Evolutionary conservation across 768 basidiomycete genomes (phyloP).

Genomic region (Plicaturopsis crispa): DNA sequence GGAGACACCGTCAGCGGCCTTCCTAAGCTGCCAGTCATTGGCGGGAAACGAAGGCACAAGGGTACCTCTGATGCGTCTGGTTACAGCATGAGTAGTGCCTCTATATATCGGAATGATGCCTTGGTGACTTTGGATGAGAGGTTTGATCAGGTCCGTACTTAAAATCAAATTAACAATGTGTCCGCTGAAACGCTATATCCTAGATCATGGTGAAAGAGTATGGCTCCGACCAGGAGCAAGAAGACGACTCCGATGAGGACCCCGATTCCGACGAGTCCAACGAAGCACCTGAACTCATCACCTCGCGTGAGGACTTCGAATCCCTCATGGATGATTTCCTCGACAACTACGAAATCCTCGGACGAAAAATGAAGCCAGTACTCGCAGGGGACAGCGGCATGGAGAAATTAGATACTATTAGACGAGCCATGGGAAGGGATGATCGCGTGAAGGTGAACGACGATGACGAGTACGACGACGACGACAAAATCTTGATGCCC

Average conservation of each 20-base stretch:
- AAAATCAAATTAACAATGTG: background rate
- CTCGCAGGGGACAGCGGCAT: conserved; percentile 65
- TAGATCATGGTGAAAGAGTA: conserved; percentile 81
- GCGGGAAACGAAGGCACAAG: conserved; percentile 63
- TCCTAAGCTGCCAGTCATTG: conserved; percentile 68
- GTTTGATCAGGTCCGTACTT: conserved; percentile 77
- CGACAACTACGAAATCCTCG: conserved; percentile 83
- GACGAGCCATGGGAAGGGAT: conserved; percentile 70
- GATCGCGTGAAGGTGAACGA: conserved; percentile 42
- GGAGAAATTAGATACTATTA: conserved; percentile 76
- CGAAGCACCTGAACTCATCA: conserved; percentile 66
- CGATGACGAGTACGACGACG: conserved; percentile 37
- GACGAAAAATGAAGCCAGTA: conserved; percentile 76
- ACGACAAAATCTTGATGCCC: conserved; percentile 30
- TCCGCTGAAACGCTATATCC: background rate
- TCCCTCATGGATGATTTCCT: conserved; percentile 92
- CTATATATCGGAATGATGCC: conserved; percentile 89
- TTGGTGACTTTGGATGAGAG: conserved; percentile 85
- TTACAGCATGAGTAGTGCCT: conserved; percentile 96
- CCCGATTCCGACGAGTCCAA: conserved; percentile 35
- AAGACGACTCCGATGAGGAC: conserved; percentile 36
- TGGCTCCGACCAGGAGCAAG: conserved; percentile 49
- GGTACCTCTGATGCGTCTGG: conserved; percentile 83
- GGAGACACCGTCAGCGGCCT: conserved; percentile 78
- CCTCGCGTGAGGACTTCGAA: conserved; percentile 84